Base-by-base conservation (phyloP, 768 basidiomycete species). In the Kwoniella dendrophila region DNA sequence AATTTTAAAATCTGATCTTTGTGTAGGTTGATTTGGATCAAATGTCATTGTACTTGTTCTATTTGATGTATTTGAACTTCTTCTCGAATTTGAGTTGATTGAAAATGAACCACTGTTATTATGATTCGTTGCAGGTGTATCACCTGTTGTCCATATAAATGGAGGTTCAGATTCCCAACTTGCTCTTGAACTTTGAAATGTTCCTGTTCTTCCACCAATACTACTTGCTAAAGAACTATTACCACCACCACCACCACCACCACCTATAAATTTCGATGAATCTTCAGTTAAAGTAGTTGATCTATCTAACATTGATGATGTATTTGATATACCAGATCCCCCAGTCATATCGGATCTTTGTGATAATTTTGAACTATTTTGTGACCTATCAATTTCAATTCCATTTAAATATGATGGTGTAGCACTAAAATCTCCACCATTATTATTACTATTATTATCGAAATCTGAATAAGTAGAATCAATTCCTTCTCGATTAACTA, bases 141-240 rank as follows among this genome's bases (percentile, higher is more conserved):
- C 68, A 6, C 50, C 62, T 16, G 56, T 54, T 2, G 63, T 68
- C 73, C 73, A 74, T 12, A 64, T 62, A 53, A 72, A 74, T 8
- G 66, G 69, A 20, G 71, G 66, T 34, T 70, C 71, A 38, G 66
- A 68, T 53, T 74, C 71, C 73, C 73, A 74, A 34, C 67, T 69
- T 1, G 73, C 73, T 36, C 73, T 47, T 4, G 62, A 64, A 4
- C 44, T 55, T 52, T 57, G 61, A 41, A 56, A 18, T 41, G 56
- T 51, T 38, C 56, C 29, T 14, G 18, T 38, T 44, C n/a, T n/a
- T n/a, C n/a, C n/a, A n/a, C n/a, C n/a, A n/a, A n/a, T n/a, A n/a
- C n/a, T n/a, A n/a, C n/a, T n/a, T n/a, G n/a, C n/a, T n/a, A n/a
- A n/a, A n/a, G n/a, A n/a, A n/a, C n/a, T n/a, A n/a, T n/a, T n/a